Evolutionary conservation across 2,329 filamentous ascomycete genomes (phyloP).

Genomic region (Didymella keratinophila): DNA sequence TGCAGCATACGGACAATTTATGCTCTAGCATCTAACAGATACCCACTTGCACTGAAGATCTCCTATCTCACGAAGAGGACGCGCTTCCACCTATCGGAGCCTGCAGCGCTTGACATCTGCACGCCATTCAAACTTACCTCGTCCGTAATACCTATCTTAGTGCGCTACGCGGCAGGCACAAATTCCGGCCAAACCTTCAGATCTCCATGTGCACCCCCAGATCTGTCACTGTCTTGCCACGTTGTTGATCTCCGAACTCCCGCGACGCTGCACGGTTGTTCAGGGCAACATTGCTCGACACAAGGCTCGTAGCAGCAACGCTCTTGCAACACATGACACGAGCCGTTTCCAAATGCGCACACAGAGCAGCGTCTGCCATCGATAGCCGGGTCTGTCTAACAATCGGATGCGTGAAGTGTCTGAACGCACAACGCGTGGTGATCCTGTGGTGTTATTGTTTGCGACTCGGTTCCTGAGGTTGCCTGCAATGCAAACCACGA

Average conservation of each 20-base stretch:
- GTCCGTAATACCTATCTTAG: constrained; percentile 3
- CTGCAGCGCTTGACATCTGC: constrained; percentile 6
- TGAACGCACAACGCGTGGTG: not conserved
- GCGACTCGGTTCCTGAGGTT: not conserved
- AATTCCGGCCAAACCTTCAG: not conserved
- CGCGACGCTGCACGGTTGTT: constrained; percentile 14
- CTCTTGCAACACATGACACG: constrained; percentile 13
- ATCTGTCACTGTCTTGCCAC: constrained; percentile 24
- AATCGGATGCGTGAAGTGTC: not conserved
- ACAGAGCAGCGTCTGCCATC: not conserved
- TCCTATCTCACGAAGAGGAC: not conserved
- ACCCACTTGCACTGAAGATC: constrained; percentile 4
- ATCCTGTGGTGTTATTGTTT: not conserved
- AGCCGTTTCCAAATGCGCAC: not conserved
- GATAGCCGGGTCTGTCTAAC: not conserved
- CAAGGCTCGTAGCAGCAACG: constrained; percentile 6
- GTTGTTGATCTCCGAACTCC: constrained; percentile 16
- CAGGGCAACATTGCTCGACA: constrained; percentile 9
- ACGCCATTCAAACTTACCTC: constrained; percentile 5
- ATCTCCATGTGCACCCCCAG: constrained; percentile 12
- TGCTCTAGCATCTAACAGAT: not conserved
- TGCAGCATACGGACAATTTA: not conserved
- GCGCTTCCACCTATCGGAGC: constrained; percentile 13
- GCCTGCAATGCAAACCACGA: not conserved
- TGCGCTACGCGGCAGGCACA: constrained; percentile 8